Percentiles rank a stretch among this genome's conserved stretches.
Conservation (phyloP, 176 grass and related monocot genomes). For the Avena insularis region DNA sequence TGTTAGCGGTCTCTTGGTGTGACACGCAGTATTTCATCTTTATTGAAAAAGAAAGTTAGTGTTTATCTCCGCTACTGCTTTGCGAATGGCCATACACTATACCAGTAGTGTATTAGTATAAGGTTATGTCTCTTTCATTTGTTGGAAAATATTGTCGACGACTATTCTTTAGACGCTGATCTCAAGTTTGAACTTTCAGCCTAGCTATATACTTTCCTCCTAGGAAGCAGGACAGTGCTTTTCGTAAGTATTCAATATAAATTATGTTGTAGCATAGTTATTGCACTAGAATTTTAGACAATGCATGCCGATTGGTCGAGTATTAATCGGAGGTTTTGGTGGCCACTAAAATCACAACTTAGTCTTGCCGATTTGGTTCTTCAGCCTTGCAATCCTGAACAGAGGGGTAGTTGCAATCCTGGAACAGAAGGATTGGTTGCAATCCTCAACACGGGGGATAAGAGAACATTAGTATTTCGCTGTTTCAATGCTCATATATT, state of each 20-base stretch:
- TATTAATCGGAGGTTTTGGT: too few relatives aligned
- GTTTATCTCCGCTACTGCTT: not conserved
- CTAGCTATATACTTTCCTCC: not conserved
- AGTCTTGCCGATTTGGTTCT: too few relatives aligned
- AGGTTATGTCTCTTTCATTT: not conserved
- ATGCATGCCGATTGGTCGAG: too few relatives aligned
- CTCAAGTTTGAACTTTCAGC: not conserved
- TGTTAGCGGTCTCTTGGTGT: not conserved
- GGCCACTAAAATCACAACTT: too few relatives aligned
- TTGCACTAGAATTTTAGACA: too few relatives aligned
- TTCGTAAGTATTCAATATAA: not conserved
- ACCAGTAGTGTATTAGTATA: not conserved
- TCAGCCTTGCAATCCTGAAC: too few relatives aligned
- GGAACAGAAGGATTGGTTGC: too few relatives aligned
- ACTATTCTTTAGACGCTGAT: not conserved
- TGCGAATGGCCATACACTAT: not conserved
- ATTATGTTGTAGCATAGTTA: not conserved
- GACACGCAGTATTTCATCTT: not conserved
- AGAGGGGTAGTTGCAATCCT: too few relatives aligned
- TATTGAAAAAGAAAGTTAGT: not conserved
- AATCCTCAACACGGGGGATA: too few relatives aligned
- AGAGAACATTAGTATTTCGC: too few relatives aligned
- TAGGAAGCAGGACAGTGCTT: not conserved
- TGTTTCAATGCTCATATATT: too few relatives aligned
- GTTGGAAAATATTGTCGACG: not conserved